These are phyloP conservation scores for Taxillus chinensis DNA, from an alignment of 164 flowering plant genomes.

Conservation along the genomic window DNA sequence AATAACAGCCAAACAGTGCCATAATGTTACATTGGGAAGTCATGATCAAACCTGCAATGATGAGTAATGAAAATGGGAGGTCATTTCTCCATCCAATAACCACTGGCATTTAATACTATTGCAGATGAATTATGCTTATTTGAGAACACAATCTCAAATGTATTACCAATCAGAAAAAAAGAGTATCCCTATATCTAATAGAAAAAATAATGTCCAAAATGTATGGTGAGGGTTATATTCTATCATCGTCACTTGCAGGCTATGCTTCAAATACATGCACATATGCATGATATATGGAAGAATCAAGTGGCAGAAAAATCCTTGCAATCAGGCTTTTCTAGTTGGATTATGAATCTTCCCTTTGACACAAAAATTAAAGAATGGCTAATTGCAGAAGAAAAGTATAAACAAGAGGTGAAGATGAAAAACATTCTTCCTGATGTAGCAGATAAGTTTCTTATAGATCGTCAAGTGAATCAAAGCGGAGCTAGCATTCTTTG, in stretches of 20 bases:
- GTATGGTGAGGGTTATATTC: neutral
- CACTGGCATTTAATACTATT: too few relatives aligned
- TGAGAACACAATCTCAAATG: too few relatives aligned
- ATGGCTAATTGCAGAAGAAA: slow-evolving; percentile 89
- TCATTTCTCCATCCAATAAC: too few relatives aligned
- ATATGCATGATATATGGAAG: slow-evolving; percentile 89
- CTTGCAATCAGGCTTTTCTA: slow-evolving; percentile 47
- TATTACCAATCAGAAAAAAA: too few relatives aligned
- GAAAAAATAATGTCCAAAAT: too few relatives aligned
- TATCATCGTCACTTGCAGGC: slow-evolving; percentile 39
- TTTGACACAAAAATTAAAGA: slow-evolving; percentile 81
- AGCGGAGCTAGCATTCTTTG: slow-evolving; percentile 88
- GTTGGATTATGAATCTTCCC: slow-evolving; percentile 85
- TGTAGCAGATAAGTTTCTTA: slow-evolving; percentile 89
- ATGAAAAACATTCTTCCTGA: slow-evolving; percentile 91
- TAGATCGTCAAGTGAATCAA: slow-evolving; percentile 40
- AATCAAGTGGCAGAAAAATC: slow-evolving; percentile 58
- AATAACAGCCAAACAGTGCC: too few relatives aligned
- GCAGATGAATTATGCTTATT: too few relatives aligned
- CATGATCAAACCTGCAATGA: too few relatives aligned
- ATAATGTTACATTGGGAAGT: too few relatives aligned
- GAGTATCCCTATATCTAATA: too few relatives aligned
- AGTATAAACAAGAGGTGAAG: slow-evolving; percentile 63
- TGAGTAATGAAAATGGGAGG: too few relatives aligned
- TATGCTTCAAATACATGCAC: slow-evolving; percentile 85